Conservation (phyloP, 495 filamentous ascomycete species). For the Lasiosphaeria miniovina region DNA sequence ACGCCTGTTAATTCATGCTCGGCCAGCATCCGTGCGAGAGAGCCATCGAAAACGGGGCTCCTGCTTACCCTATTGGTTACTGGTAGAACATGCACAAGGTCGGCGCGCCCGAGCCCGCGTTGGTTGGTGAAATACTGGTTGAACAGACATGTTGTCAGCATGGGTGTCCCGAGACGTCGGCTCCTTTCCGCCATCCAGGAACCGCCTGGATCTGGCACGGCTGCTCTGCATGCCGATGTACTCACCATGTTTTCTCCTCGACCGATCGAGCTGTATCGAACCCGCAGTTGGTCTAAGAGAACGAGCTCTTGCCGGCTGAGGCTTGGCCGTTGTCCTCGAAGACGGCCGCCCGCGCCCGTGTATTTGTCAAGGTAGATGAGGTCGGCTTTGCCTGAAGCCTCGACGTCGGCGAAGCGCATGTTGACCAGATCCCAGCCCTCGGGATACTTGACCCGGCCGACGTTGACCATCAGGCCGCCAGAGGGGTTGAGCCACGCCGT, state of each 20-base stretch:
- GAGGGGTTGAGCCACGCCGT: constrained; percentile 21
- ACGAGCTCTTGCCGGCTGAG: not conserved
- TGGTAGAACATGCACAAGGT: not conserved
- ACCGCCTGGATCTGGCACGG: not conserved
- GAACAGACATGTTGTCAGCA: not conserved
- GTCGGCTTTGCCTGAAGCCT: constrained; percentile 27
- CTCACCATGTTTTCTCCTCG: constrained; percentile 2
- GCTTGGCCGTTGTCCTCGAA: constrained; percentile 14
- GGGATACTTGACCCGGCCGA: constrained; percentile 24
- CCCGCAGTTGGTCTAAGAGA: not conserved
- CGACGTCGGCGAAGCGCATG: constrained; percentile 28
- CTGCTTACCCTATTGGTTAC: not conserved
- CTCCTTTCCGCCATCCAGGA: too few species aligned
- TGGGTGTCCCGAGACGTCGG: too few species aligned
- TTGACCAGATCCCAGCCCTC: constrained; percentile 23
- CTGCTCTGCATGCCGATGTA: not conserved
- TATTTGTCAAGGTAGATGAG: constrained; percentile 29
- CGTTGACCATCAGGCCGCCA: constrained; percentile 3
- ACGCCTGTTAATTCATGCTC: not conserved
- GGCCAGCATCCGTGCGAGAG: not conserved
- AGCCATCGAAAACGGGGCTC: not conserved
- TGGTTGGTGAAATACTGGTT: constrained; percentile 1
- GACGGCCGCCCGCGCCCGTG: constrained; percentile 15
- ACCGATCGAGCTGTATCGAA: not conserved
- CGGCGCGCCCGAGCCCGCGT: not conserved